Conservation (phyloP, 306 rosid species). For the Leucaena leucocephala region DNA sequence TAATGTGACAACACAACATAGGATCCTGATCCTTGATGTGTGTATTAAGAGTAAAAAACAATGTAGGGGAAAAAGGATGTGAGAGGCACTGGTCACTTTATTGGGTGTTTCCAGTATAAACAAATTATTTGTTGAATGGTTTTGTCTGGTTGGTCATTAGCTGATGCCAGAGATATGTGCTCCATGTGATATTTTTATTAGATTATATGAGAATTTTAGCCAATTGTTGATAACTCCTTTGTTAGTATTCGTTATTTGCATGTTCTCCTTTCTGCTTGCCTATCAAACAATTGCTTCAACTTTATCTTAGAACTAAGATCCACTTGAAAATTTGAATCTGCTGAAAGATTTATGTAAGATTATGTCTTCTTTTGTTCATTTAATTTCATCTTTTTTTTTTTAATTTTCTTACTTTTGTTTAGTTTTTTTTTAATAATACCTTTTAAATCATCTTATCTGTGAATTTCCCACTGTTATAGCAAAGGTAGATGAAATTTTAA, state of each 20-base stretch:
- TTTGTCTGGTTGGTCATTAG: slow-evolving; percentile 3
- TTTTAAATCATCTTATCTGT: neutral
- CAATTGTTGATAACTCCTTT: neutral
- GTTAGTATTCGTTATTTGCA: slow-evolving; percentile 3
- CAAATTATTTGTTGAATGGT: slow-evolving; percentile 13
- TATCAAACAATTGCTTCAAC: slow-evolving; percentile 8
- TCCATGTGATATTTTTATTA: no score
- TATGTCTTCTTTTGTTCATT: neutral
- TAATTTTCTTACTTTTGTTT: neutral
- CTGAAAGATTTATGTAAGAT: slow-evolving; percentile 27
- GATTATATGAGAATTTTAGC: no score
- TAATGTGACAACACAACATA: no score
- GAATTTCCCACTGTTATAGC: neutral
- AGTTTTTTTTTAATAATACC: neutral
- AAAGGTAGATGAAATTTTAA: neutral
- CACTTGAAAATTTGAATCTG: slow-evolving; percentile 1
- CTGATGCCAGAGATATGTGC: slow-evolving; percentile 6
- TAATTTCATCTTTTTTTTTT: neutral
- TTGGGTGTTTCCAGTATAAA: neutral
- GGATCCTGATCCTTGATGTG: no score
- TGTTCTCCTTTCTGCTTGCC: slow-evolving; percentile 5
- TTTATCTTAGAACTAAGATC: slow-evolving; percentile 1
- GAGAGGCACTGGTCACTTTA: no score
- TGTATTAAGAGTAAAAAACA: no score
- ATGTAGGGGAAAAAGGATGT: no score